Percentiles rank a stretch among this genome's conserved stretches.
Evolutionary conservation across 2,329 filamentous ascomycete genomes (phyloP).

Genomic region (Bipolaris sorokiniana): DNA sequence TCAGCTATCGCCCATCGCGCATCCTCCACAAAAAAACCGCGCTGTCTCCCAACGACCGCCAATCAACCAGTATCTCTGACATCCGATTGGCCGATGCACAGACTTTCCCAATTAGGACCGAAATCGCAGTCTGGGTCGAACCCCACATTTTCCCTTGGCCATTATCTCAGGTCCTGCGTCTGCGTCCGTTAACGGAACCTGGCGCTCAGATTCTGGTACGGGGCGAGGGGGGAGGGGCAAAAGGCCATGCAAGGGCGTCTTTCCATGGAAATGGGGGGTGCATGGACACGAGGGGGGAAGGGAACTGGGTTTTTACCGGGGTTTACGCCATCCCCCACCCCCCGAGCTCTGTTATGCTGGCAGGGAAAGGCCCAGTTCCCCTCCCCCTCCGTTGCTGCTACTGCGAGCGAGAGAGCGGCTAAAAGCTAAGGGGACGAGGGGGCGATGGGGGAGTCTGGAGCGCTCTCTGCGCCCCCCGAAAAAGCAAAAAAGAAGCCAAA

Average conservation of each 20-base stretch:
- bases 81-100: conserved; percentile 5
- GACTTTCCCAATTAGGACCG: conserved; percentile 6
- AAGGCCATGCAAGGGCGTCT: background rate
- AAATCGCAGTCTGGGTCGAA: conserved; percentile 2
- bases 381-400: no score
- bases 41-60: background rate
- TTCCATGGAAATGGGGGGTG: background rate
- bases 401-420: no score
- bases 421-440: no score
- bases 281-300: no score
- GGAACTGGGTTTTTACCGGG: no score
- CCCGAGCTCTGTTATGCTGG: no score
- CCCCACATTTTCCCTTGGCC: conserved; percentile 1
- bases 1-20: background rate
- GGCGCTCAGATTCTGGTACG: background rate
- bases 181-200: background rate
- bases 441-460: no score
- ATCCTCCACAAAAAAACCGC: background rate
- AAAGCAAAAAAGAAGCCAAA: background rate
- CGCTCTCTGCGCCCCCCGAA: no score
- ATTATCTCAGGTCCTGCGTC: background rate
- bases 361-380: no score
- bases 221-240: background rate
- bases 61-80: background rate
- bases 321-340: no score